phyloP scores from a whole-genome alignment of 2,329 filamentous ascomycete genomes.

The Fusarium sp. region DNA sequence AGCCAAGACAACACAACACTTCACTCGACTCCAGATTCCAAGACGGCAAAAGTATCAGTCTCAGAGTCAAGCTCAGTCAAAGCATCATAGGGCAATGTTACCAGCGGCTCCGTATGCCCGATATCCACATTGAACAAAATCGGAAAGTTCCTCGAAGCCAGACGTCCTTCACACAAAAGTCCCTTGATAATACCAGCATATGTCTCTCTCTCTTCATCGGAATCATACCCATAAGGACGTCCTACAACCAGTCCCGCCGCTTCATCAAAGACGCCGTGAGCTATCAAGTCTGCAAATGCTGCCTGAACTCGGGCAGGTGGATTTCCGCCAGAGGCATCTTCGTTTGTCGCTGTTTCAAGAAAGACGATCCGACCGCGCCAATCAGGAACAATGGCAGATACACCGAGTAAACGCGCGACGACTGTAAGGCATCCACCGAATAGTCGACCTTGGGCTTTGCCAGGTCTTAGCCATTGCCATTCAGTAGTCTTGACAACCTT shows the following conservation, averaged over 20 bases:
- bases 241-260: conserved; percentile 60
- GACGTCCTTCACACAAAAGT: conserved; percentile 54
- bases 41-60: conserved; percentile 54
- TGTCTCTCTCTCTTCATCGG: conserved; percentile 46
- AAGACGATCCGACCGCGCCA: conserved; percentile 59
- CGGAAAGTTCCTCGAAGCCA: conserved; percentile 54
- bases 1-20: too few species aligned
- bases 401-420: conserved; percentile 56
- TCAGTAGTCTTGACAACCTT: conserved; percentile 49
- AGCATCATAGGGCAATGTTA: conserved; percentile 59
- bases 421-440: conserved; percentile 61
- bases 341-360: conserved; percentile 58
- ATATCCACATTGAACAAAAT: conserved; percentile 61
- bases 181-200: conserved; percentile 53
- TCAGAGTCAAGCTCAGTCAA: conserved; percentile 57
- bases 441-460: conserved; percentile 58
- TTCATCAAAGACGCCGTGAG: conserved; percentile 59
- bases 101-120: conserved; percentile 60
- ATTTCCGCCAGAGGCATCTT: conserved; percentile 44
- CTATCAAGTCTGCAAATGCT: conserved; percentile 59
- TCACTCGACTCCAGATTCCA: conserved; percentile 44
- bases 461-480: conserved; percentile 58
- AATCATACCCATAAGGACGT: conserved; percentile 59
- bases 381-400: conserved; percentile 54
- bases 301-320: conserved; percentile 51